Evolutionary conservation across 805 yeast genomes (phyloP).

Genomic region (Zygosaccharomyces gambellarensis): DNA sequence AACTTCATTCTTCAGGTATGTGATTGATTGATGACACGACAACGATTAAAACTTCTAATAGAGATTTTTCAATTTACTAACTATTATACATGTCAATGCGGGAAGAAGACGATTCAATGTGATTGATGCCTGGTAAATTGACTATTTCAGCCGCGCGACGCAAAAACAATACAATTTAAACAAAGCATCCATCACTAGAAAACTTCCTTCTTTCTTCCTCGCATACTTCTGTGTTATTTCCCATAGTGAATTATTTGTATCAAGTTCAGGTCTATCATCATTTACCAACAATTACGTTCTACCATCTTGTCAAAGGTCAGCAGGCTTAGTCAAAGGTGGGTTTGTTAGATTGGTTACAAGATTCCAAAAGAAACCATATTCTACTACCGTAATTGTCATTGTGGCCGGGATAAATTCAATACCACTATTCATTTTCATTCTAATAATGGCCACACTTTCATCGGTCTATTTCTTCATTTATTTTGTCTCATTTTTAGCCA

Average conservation of each 20-base stretch:
- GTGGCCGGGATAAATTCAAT: constrained; percentile 5
- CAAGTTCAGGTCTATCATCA: constrained; percentile 3
- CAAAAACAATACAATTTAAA: neutral
- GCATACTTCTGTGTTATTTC: neutral
- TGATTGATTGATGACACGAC: neutral
- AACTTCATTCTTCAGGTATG: constrained; percentile 23
- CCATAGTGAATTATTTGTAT: neutral
- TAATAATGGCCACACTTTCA: constrained; percentile 22
- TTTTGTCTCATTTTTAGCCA: constrained; percentile 19
- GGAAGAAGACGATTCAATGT: neutral
- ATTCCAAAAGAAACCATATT: constrained; percentile 21
- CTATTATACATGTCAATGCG: neutral
- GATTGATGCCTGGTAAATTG: neutral
- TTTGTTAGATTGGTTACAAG: constrained; percentile 7
- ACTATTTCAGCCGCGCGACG: constrained; percentile 1
- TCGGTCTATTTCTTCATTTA: constrained; percentile 23
- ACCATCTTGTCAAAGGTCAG: constrained; percentile 4
- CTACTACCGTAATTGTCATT: constrained; percentile 16
- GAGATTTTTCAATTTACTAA: neutral
- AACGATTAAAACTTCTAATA: neutral
- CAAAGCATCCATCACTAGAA: neutral
- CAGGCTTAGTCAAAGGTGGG: constrained; percentile 3
- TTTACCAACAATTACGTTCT: constrained; percentile 1
- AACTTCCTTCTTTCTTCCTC: neutral
- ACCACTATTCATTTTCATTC: constrained; percentile 10